phyloP scores from a whole-genome alignment of 2,329 filamentous ascomycete species.

The Sporothrix schenckii region DNA sequence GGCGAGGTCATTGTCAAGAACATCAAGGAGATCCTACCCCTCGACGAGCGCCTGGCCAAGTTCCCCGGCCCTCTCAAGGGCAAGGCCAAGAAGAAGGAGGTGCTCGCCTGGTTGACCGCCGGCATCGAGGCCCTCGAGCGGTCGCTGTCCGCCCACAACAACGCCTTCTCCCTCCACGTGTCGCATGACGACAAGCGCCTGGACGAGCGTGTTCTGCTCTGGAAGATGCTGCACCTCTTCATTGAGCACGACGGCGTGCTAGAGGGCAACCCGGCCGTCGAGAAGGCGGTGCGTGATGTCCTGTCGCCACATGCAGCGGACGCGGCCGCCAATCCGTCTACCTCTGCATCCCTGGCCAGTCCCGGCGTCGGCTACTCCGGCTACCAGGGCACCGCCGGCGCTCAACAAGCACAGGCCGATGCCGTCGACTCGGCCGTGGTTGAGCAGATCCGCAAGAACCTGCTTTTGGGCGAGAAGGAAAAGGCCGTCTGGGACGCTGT shows the following conservation, averaged over 20 bases:
- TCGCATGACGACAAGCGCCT: slow-evolving; percentile 68
- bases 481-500: slow-evolving; percentile 92
- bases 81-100: slow-evolving; percentile 96
- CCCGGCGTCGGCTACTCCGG: slow-evolving; percentile 32
- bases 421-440: slow-evolving; percentile 69
- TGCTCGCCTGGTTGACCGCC: slow-evolving; percentile 74
- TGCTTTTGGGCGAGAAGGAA: slow-evolving; percentile 81
- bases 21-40: slow-evolving; percentile 71
- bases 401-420: slow-evolving; percentile 51
- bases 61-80: slow-evolving; percentile 89
- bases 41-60: slow-evolving; percentile 71
- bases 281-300: slow-evolving; percentile 74
- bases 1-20: slow-evolving; percentile 80
- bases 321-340: neutral
- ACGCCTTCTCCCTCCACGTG: slow-evolving; percentile 53
- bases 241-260: slow-evolving; percentile 84
- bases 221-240: slow-evolving; percentile 80
- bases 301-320: slow-evolving; percentile 48
- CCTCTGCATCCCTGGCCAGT: slow-evolving; percentile 31
- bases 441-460: slow-evolving; percentile 69
- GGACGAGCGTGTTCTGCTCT: slow-evolving; percentile 79
- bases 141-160: slow-evolving; percentile 54
- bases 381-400: slow-evolving; percentile 13
- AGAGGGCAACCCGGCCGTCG: slow-evolving; percentile 71
- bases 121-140: slow-evolving; percentile 76